phyloP scores from a whole-genome alignment of 2,329 filamentous ascomycete species.

The Colletotrichum salicis region DNA sequence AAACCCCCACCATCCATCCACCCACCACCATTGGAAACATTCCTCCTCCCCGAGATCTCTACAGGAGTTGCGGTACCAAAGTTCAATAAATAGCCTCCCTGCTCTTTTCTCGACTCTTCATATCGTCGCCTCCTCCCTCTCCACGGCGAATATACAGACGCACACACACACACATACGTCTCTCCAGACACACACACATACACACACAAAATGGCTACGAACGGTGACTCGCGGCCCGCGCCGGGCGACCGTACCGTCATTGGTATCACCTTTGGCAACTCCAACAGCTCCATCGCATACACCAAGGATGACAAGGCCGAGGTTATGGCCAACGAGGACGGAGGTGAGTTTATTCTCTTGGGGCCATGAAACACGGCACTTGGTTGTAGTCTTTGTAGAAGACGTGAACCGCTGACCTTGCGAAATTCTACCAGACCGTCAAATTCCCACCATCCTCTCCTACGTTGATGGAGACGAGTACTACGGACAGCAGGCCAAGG shows the following conservation, averaged over 20 bases:
- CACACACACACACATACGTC: neutral
- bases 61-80: constrained; percentile 14
- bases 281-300: constrained; percentile 96
- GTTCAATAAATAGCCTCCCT: constrained; percentile 3
- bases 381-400: constrained; percentile 46
- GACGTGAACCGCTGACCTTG: constrained; percentile 13
- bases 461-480: constrained; percentile 98
- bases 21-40: constrained; percentile 19
- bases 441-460: constrained; percentile 93
- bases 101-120: neutral
- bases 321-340: constrained; percentile 99
- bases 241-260: constrained; percentile 77
- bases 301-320: constrained; percentile 94
- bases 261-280: constrained; percentile 97
- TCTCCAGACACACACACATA: constrained; percentile 26
- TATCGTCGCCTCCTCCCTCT: neutral
- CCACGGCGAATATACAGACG: neutral
- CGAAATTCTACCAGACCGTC: constrained; percentile 74
- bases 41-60: constrained; percentile 25
- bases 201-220: constrained; percentile 56
- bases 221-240: constrained; percentile 55
- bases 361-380: constrained; percentile 46
- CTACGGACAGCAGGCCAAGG: constrained; percentile 94
- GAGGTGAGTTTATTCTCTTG: constrained; percentile 61
- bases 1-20: constrained; percentile 34